Evolutionary conservation across 192 early-diverging fungal species (phyloP), one percentile per base, ranked within the genome.

Genomic region (Mortierella hygrophila): DNA sequence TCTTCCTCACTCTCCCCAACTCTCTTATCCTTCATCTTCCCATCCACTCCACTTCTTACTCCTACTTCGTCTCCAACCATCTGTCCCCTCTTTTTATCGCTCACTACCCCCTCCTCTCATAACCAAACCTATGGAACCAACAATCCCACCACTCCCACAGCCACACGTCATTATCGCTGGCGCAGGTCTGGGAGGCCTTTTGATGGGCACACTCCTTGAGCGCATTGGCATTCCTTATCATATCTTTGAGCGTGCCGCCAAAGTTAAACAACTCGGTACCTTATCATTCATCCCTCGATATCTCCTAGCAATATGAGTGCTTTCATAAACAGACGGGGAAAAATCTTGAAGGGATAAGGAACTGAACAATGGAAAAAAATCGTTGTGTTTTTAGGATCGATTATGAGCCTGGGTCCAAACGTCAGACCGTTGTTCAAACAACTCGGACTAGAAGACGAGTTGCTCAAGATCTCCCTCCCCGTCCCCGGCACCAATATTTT

Each of bases 401-500:
- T 68, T 18, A 79, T 85, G 78, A 37, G 74, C 21, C 13, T 85
- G 20, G 46, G 74, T 46, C 54, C 78, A 32, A 85, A 79, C 26
- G 76, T 80, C 78, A 70, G 76, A 35, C 83, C 82, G 10, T 42
- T 69, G 6, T 41, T 79, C 11, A 73, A 76, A 38, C 82, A 84
- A 13, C 52, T 84, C 9, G 82, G 82, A 6, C 37, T 84, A 2
- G 32, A 75, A 38, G 73, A 79, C 0, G 77, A 84, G 4, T 6
- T 79, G 26, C n/a, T 63, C 29, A 75, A 75, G 37, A 42, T 71
- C 8, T 78, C 75, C 3, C 23, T 60, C 6, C 77, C 76, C 2
- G 68, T 55, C 38, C 9, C 9, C 4, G 23, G 11, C 10, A n/a
- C 75, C 9, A 26, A 75, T 16, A 21, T 79, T 0, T 75, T 71